Evolutionary conservation across 2,329 filamentous ascomycete genomes (phyloP).

Genomic region (Penicillium sp.): DNA sequence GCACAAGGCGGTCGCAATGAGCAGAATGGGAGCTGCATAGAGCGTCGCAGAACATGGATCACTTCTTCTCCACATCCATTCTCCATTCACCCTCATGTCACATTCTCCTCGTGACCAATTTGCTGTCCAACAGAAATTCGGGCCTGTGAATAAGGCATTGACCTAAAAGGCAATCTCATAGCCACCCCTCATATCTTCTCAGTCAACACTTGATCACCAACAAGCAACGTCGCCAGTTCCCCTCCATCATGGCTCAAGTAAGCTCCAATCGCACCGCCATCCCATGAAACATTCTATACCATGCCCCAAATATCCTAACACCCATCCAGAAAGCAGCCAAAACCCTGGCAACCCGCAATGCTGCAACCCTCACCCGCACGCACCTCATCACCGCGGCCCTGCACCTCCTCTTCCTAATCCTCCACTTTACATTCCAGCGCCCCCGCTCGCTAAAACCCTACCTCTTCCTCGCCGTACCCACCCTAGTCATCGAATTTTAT

Average conservation of each 20-base stretch:
- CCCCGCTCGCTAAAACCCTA: slow-evolving; percentile 67
- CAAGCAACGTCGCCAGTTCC: not conserved
- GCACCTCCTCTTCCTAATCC: slow-evolving; percentile 73
- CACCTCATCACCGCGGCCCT: slow-evolving; percentile 73
- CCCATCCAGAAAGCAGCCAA: slow-evolving; percentile 50
- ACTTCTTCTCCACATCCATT: not conserved
- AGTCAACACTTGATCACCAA: not conserved
- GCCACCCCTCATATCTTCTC: not conserved
- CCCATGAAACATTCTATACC: slow-evolving; percentile 6
- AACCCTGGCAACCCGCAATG: slow-evolving; percentile 75
- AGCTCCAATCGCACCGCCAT: slow-evolving; percentile 7
- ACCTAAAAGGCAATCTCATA: not conserved
- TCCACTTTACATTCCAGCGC: slow-evolving; percentile 66
- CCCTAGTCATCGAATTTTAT: slow-evolving; percentile 77
- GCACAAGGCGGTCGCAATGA: not conserved
- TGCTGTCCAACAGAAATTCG: not conserved
- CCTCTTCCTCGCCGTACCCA: slow-evolving; percentile 70
- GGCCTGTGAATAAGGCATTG: not conserved
- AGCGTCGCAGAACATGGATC: not conserved
- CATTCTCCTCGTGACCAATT: not conserved
- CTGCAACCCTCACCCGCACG: slow-evolving; percentile 73
- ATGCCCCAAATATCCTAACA: not conserved
- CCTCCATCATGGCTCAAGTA: slow-evolving; percentile 31
- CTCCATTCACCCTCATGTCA: not conserved
- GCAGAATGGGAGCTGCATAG: not conserved